Evolutionary conservation across 179 eudicot genomes (phyloP).

Genomic region (Camellia oleifera): DNA sequence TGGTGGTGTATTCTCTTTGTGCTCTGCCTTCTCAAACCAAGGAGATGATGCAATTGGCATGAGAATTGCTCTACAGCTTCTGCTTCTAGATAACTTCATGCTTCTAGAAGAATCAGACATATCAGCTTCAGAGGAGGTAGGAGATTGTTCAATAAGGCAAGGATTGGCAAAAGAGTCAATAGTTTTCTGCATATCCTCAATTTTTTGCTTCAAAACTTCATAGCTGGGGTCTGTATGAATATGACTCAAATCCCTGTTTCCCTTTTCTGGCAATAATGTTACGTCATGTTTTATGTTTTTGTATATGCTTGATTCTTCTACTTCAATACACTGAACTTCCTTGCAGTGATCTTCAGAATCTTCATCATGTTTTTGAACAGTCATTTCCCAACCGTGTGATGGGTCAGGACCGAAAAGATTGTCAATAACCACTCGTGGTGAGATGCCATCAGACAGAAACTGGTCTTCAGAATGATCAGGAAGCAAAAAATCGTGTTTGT

Average conservation of each 20-base stretch:
- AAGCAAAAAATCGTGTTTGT: slow-evolving; percentile 13
- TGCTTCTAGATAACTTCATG: slow-evolving; percentile 33
- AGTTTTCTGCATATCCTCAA: slow-evolving; percentile 46
- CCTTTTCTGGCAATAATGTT: slow-evolving; percentile 22
- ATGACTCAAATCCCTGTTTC: slow-evolving; percentile 25
- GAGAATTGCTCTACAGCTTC: slow-evolving; percentile 38
- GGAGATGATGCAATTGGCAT: slow-evolving; percentile 13
- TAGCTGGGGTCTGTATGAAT: slow-evolving; percentile 27
- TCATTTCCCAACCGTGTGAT: slow-evolving; percentile 44
- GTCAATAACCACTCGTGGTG: slow-evolving; percentile 35
- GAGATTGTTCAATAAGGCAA: slow-evolving; percentile 26
- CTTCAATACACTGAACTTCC: slow-evolving; percentile 67
- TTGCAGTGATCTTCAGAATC: slow-evolving; percentile 50
- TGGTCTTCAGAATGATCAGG: slow-evolving; percentile 34
- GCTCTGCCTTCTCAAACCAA: slow-evolving; percentile 25
- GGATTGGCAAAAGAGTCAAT: slow-evolving; percentile 38
- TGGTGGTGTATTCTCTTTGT: slow-evolving; percentile 42
- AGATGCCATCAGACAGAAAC: slow-evolving; percentile 32
- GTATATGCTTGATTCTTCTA: slow-evolving; percentile 26
- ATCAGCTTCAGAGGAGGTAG: slow-evolving; percentile 33
- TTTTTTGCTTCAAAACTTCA: slow-evolving; percentile 42
- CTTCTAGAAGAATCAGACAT: slow-evolving; percentile 32
- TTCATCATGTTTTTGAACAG: slow-evolving; percentile 31
- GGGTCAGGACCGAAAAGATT: slow-evolving; percentile 49
- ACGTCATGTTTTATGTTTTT: slow-evolving; percentile 24